Evolutionary conservation across 2,329 filamentous ascomycete species (phyloP).

Genomic region (Epichloe gansuensis): DNA sequence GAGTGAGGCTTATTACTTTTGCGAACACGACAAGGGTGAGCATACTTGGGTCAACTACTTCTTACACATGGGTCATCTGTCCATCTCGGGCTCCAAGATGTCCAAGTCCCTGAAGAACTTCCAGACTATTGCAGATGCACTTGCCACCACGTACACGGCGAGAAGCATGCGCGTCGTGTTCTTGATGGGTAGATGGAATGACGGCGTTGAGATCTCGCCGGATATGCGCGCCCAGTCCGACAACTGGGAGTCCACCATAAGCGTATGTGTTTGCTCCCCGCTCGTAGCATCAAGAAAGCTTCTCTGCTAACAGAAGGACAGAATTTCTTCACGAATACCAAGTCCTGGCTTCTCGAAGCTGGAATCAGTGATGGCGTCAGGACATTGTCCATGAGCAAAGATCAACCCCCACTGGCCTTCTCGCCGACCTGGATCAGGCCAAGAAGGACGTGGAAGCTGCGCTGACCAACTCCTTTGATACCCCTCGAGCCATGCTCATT

Average conservation of each 20-base stretch:
- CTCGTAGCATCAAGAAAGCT: neutral
- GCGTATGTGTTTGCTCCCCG: conserved; percentile 29
- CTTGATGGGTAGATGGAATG: conserved; percentile 77
- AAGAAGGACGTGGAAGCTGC: conserved; percentile 44
- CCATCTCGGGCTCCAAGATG: conserved; percentile 86
- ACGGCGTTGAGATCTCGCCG: conserved; percentile 80
- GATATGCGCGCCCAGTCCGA: conserved; percentile 65
- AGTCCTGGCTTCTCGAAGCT: conserved; percentile 39
- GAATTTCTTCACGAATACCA: conserved; percentile 48
- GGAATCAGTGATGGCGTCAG: conserved; percentile 22
- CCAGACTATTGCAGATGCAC: conserved; percentile 77
- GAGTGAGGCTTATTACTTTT: conserved; percentile 82
- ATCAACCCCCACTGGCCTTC: conserved; percentile 20
- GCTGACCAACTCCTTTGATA: conserved; percentile 80
- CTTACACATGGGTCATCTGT: conserved; percentile 83
- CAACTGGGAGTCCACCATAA: conserved; percentile 70
- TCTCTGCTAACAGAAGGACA: conserved; percentile 12
- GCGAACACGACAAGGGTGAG: conserved; percentile 34
- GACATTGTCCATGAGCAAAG: conserved; percentile 25
- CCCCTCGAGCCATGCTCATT: conserved; percentile 63
- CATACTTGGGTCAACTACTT: conserved; percentile 93
- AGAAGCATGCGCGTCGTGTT: conserved; percentile 77
- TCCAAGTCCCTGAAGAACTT: conserved; percentile 94
- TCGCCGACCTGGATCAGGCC: conserved; percentile 37
- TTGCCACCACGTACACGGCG: conserved; percentile 59